Evolutionary conservation across 169 alveolate species (phyloP).

Genomic region (Plasmodium relictum): DNA sequence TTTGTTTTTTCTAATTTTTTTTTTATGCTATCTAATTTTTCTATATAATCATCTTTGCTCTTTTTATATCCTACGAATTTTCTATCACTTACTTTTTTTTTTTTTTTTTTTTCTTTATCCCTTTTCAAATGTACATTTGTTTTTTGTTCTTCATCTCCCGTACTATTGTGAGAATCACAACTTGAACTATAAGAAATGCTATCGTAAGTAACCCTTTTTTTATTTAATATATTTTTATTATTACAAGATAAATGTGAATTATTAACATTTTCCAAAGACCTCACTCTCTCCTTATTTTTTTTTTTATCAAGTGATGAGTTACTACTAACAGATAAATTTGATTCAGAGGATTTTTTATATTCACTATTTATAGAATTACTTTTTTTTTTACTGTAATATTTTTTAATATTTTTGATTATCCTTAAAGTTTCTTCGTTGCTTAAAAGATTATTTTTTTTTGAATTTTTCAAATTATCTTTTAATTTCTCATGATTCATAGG

Average conservation of each 20-base stretch:
- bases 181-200: neutral
- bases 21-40: neutral
- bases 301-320: neutral
- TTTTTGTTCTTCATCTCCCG: neutral
- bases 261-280: neutral
- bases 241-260: neutral
- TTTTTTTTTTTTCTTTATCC: neutral
- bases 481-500: neutral
- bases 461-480: conserved; percentile 2
- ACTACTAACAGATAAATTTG: neutral
- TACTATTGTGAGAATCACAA: neutral
- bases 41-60: too few relatives aligned
- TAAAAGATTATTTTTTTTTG: neutral
- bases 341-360: neutral
- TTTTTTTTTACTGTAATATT: conserved; percentile 45
- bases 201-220: neutral
- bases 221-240: neutral
- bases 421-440: conserved; percentile 33
- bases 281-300: neutral
- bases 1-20: too few relatives aligned
- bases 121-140: neutral
- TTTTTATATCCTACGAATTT: too few relatives aligned
- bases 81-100: too few relatives aligned
- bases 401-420: conserved; percentile 46
- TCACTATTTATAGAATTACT: neutral